Conservation (phyloP, 2,329 filamentous ascomycete genomes). For the Diplodia scrobiculata region DNA sequence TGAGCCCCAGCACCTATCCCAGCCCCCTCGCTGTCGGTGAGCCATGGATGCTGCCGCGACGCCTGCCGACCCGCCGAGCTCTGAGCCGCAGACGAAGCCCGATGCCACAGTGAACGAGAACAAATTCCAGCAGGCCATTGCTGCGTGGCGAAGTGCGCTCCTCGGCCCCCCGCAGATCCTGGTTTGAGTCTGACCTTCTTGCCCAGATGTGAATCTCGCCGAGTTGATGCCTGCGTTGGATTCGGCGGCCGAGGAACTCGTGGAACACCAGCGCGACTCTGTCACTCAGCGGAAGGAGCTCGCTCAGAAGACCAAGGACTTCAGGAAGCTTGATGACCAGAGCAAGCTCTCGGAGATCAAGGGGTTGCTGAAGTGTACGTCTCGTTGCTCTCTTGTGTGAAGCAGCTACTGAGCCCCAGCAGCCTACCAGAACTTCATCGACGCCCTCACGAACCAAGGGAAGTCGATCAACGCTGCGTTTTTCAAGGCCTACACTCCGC, state of each 20-base stretch:
- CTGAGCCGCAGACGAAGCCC: slow-evolving; percentile 11
- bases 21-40: neutral
- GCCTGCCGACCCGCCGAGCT: slow-evolving; percentile 15
- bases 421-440: slow-evolving; percentile 98
- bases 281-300: slow-evolving; percentile 94
- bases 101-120: slow-evolving; percentile 63
- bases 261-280: slow-evolving; percentile 90
- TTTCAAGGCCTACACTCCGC: slow-evolving; percentile 84
- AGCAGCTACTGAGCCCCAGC: slow-evolving; percentile 35
- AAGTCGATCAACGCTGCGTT: slow-evolving; percentile 94
- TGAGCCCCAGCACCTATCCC: neutral
- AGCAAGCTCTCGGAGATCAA: slow-evolving; percentile 88
- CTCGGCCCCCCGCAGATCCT: neutral
- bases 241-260: slow-evolving; percentile 90
- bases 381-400: neutral
- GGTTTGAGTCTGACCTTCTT: neutral
- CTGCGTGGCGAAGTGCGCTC: slow-evolving; percentile 84
- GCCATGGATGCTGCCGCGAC: slow-evolving; percentile 26
- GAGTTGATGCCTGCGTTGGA: slow-evolving; percentile 83
- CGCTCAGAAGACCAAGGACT: slow-evolving; percentile 99
- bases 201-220: slow-evolving; percentile 79
- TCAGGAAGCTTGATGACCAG: slow-evolving; percentile 87
- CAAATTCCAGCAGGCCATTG: slow-evolving; percentile 95
- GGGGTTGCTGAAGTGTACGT: slow-evolving; percentile 75
- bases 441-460: slow-evolving; percentile 91